Base-by-base conservation (phyloP, 2,329 filamentous ascomycete species). In the Helotiales sp. region DNA sequence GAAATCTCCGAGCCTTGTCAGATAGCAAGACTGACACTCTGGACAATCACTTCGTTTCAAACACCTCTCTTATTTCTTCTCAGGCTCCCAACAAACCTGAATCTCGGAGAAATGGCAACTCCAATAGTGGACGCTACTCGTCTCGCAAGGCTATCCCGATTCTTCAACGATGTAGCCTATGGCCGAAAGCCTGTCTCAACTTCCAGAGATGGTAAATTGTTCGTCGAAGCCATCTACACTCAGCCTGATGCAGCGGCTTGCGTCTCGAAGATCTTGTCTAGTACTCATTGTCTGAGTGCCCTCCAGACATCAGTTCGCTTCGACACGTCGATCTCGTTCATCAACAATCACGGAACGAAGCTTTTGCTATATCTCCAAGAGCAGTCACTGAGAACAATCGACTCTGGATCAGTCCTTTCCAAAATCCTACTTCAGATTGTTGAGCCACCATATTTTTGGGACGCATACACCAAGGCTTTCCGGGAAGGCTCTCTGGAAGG, bases 361-460 rank as follows among this genome's bases (percentile, higher is more conserved):
- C 63, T 76, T 8, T 63, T 80, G 27, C 60, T 31, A 5, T 75
- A 75, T 54, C 59, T 80, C 1, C 68, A 66, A 53, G 44, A 46
- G 1, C 66, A 68, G 10, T 29, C 38, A 2, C 22, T 73, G 15
- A 63, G 54, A 44, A 9, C 19, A 1, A 65, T 71, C 10, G 55
- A 46, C 12, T 64, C 58, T 10, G 69, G 69, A 2, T 52, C 57
- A 2, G 53, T 81, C 47, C 68, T 84, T 1, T 69, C 72, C 30
- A 71, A 77, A 13, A 55, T 84, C 3, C 62, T 85, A 2, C 65
- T 74, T n/a, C 63, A 66, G 5, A 72, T 84, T 6, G 73, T 80
- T 0, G 74, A 83, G 12, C 81, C 81, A 2, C 77, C 79, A 0
- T 76, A 75, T 1, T 76, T 84, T 46, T 84, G 79, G 80, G 63